phyloP scores from a whole-genome alignment of 169 alveolate species.

The Eimeria zaria region DNA sequence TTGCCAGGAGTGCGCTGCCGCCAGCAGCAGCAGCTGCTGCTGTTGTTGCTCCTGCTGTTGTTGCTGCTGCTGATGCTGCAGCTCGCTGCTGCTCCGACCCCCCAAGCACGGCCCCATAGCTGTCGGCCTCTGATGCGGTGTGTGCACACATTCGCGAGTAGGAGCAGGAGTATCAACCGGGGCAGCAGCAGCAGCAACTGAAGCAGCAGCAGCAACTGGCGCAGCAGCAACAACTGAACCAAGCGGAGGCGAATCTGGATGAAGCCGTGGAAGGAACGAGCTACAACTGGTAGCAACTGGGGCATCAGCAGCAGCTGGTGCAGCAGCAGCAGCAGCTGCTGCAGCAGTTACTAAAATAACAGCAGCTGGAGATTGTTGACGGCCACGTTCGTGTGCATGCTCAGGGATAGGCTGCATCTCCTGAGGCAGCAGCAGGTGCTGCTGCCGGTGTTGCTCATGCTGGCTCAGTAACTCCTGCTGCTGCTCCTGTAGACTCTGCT shows the following conservation, averaged over 20 bases:
- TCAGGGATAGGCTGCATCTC: not conserved
- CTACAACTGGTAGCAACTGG: not conserved
- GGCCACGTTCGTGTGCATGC: not conserved
- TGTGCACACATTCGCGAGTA: not conserved
- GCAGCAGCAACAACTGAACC: not conserved
- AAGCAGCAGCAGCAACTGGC: not conserved
- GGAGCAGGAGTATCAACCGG: not conserved
- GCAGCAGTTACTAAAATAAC: not conserved
- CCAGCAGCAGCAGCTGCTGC: not conserved
- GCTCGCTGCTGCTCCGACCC: not conserved
- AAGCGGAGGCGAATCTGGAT: not conserved
- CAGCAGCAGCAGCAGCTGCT: conserved; percentile 11
- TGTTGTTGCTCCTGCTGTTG: not conserved
- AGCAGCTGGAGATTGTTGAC: not conserved
- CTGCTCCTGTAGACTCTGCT: not conserved
- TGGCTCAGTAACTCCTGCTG: not conserved
- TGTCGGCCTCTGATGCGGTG: not conserved
- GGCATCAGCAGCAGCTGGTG: not conserved
- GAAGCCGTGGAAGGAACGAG: conserved; percentile 20
- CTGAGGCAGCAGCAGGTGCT: conserved; percentile 4
- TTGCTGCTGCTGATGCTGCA: conserved; percentile 1
- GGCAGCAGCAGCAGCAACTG: not conserved
- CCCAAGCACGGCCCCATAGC: not conserved
- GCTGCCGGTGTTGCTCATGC: not conserved
- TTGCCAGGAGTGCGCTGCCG: not conserved